Conservation (phyloP, 1,284 basidiomycete genomes). For the Ceratobasidium sp. region DNA sequence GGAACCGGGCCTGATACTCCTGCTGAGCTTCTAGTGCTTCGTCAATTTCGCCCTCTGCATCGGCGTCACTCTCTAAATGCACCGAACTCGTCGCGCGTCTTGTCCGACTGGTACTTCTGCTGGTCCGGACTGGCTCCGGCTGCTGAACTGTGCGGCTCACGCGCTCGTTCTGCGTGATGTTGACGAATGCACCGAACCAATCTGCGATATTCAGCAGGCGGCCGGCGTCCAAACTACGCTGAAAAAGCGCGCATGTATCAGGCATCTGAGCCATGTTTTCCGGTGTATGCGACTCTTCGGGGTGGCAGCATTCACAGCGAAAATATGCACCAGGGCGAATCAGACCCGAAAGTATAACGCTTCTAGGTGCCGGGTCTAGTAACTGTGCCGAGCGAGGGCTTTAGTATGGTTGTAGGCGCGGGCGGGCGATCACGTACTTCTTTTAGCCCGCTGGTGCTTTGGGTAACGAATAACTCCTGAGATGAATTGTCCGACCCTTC, state of each 20-base stretch:
- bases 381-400: not conserved
- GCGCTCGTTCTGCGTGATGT: conserved; percentile 65
- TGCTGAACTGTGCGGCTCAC: conserved; percentile 60
- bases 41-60: conserved; percentile 60
- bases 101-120: conserved; percentile 46
- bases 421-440: not conserved
- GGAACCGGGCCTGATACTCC: conserved; percentile 80
- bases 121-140: not conserved
- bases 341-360: conserved; percentile 30
- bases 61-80: conserved; percentile 54
- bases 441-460: conserved; percentile 26
- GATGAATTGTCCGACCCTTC: not conserved
- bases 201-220: conserved; percentile 85
- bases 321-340: conserved; percentile 39
- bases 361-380: conserved; percentile 37
- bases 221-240: conserved; percentile 79
- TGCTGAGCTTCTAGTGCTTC: conserved; percentile 68
- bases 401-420: not conserved
- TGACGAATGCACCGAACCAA: conserved; percentile 80
- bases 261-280: conserved; percentile 56
- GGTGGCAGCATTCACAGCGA: conserved; percentile 41
- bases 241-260: conserved; percentile 79
- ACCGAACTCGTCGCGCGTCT: conserved; percentile 50
- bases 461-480: conserved; percentile 20
- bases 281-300: conserved; percentile 16